Evolutionary conservation across 495 filamentous ascomycete species (phyloP), one percentile per base, ranked within the genome.

Genomic region (Talaromyces adpressus): DNA sequence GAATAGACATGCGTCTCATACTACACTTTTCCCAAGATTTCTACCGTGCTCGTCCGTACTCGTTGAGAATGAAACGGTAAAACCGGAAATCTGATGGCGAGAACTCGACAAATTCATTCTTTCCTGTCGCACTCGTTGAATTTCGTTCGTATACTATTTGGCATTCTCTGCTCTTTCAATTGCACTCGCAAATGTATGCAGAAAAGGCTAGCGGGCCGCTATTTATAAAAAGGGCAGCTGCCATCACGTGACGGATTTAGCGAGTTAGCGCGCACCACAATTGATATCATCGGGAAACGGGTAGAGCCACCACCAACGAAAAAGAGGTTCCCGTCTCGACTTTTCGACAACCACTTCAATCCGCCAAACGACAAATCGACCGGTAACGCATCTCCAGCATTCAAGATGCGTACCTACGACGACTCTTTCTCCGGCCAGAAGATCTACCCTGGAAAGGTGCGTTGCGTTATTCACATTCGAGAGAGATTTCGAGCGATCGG

Each of bases 371-470:
- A 71, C 76, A 73, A 41, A 71, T 63, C 60, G 65, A 70, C 72
- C 75, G 75, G 76, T 74, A 72, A 74, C 77, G 77, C 78, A 81
- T 81, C 77, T 66, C 68, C 71, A 66, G 76, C 83, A 83, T 81
- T 82, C 87, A 91, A 81, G 77, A 96, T 96, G 91, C 89, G 91
- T 85, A 96, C 91, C 81, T 97, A 96, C 92, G 92, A 96, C 85
- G 93, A 97, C 82, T 86, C 88, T 74, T 97, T 97, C 89, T 91
- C 88, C 83, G 93, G 93, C 78, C 88, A 92, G 85, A 93, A 90
- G 87, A 96, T 97, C 82, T 97, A 96, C 87, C 93, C 93, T 74
- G 93, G 93, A 80, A 97, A 96, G 92, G 93, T 97, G 88, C 81
- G 88, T 80, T 59, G n/a, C 29, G 7, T 22, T 20, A n/a, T 41